Conservation (phyloP, 176 grass and related monocot genomes). For the Thalia dealbata region DNA sequence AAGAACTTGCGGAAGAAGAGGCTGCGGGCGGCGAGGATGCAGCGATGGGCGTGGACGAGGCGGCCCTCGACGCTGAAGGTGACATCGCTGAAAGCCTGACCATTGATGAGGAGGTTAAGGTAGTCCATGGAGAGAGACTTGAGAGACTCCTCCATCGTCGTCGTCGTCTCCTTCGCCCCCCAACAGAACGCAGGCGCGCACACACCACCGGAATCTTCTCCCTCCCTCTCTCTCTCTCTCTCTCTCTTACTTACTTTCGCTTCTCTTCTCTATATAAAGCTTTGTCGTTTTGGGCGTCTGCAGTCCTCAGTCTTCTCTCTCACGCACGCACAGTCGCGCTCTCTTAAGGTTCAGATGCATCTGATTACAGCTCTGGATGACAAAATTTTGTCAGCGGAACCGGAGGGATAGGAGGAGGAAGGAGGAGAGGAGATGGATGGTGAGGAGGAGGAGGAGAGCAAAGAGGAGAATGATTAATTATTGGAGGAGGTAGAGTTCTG, state of each 20-base stretch:
- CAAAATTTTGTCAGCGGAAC: slow-evolving; percentile 6
- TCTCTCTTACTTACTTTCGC: not conserved
- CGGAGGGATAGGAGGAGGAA: not conserved
- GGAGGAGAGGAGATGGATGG: not conserved
- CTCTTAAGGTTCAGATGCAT: slow-evolving; percentile 7
- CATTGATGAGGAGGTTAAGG: slow-evolving; percentile 98
- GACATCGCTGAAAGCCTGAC: slow-evolving; percentile 95
- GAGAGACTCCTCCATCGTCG: slow-evolving; percentile 51
- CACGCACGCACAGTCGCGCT: not conserved
- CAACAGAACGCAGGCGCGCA: no score
- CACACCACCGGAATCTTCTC: not conserved
- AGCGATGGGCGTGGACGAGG: slow-evolving; percentile 84
- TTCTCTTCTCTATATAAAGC: not conserved
- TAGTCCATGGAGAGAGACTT: slow-evolving; percentile 89
- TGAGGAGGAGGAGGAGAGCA: not conserved
- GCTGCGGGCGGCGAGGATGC: slow-evolving; percentile 77
- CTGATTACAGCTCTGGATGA: not conserved
- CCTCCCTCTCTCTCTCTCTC: not conserved
- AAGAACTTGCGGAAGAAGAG: slow-evolving; percentile 93
- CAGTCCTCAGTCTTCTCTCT: not conserved
- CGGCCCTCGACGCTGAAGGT: slow-evolving; percentile 84
- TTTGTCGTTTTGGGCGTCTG: not conserved
- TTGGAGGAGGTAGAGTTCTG: not conserved
- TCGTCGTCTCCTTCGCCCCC: not conserved
- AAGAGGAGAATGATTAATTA: not conserved